Conservation (phyloP, 108 stramenopile species). For the Cyclotella cryptica region DNA sequence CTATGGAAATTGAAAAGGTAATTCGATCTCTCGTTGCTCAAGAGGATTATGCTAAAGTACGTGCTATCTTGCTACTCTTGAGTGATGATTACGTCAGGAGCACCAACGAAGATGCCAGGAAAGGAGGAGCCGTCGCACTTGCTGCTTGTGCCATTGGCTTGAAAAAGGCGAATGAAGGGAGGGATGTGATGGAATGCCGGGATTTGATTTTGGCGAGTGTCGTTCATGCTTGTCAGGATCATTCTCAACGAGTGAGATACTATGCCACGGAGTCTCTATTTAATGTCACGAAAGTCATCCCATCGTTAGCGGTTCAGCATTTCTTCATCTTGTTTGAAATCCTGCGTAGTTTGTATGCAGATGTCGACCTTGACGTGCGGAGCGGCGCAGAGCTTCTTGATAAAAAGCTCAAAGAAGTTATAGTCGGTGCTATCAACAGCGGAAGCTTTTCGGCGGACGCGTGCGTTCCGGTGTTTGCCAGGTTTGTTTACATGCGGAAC, state of each 20-base stretch:
- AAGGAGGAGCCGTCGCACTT: conserved; percentile 89
- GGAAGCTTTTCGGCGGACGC: conserved; percentile 84
- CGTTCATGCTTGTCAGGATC: conserved; percentile 91
- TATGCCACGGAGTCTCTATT: conserved; percentile 89
- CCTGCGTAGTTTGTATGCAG: conserved; percentile 77
- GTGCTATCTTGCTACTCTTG: conserved; percentile 80
- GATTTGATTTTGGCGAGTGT: conserved; percentile 86
- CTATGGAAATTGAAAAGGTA: conserved; percentile 94
- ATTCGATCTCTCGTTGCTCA: conserved; percentile 72
- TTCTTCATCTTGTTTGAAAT: conserved; percentile 93
- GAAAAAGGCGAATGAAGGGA: conserved; percentile 75
- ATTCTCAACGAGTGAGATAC: conserved; percentile 87
- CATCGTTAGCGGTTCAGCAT: conserved; percentile 79
- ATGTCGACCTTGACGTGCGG: conserved; percentile 84
- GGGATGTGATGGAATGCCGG: conserved; percentile 43
- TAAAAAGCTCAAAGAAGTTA: conserved; percentile 86
- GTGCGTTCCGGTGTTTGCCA: conserved; percentile 86
- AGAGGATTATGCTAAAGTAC: conserved; percentile 75
- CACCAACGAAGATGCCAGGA: conserved; percentile 89
- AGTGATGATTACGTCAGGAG: conserved; percentile 87
- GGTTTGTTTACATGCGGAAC: conserved; percentile 89
- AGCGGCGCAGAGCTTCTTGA: conserved; percentile 83
- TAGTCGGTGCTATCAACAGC: conserved; percentile 82
- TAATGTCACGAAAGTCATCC: conserved; percentile 88
- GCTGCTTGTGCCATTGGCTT: conserved; percentile 88